A percentile compares a stretch with the other conserved stretches of the same genome.
Evolutionary conservation across 345 rosid genomes (phyloP).

Genomic region (Moricandia arvensis): DNA sequence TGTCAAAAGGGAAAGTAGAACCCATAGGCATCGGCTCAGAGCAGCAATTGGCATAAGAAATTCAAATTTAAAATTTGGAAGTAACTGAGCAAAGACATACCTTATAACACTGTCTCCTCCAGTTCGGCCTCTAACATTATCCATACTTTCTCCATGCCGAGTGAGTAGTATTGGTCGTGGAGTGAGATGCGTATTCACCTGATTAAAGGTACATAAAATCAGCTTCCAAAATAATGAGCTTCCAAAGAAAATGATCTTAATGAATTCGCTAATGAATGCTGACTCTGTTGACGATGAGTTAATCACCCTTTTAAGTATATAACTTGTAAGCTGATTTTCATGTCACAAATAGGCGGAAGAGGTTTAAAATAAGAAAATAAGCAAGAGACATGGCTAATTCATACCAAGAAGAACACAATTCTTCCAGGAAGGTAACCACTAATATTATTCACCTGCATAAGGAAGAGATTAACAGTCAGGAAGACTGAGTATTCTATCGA

Average conservation of each 20-base stretch:
- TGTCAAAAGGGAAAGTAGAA: constrained; percentile 5
- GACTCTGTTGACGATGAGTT: background rate
- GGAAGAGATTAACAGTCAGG: constrained; percentile 19
- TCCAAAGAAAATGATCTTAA: too few relatives aligned
- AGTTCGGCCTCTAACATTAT: constrained; percentile 95
- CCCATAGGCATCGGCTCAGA: background rate
- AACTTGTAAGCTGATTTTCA: constrained; percentile 17
- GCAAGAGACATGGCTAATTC: background rate
- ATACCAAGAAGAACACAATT: constrained; percentile 97
- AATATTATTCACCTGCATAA: constrained; percentile 86
- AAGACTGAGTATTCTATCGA: background rate
- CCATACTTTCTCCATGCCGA: constrained; percentile 97
- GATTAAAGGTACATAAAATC: constrained; percentile 5
- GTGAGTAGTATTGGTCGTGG: constrained; percentile 98
- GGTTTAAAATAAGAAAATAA: constrained; percentile 5
- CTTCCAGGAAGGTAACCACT: constrained; percentile 99
- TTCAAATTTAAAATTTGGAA: background rate
- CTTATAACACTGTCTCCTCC: constrained; percentile 91
- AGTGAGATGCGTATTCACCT: constrained; percentile 98
- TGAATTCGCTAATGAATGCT: background rate
- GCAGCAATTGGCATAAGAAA: constrained; percentile 3
- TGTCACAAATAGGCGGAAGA: constrained; percentile 3
- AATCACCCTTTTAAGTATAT: background rate
- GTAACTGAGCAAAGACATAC: constrained; percentile 39
- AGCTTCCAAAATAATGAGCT: too few relatives aligned